phyloP scores from a whole-genome alignment of 441 rosid species.

The Theobroma grandiflorum region DNA sequence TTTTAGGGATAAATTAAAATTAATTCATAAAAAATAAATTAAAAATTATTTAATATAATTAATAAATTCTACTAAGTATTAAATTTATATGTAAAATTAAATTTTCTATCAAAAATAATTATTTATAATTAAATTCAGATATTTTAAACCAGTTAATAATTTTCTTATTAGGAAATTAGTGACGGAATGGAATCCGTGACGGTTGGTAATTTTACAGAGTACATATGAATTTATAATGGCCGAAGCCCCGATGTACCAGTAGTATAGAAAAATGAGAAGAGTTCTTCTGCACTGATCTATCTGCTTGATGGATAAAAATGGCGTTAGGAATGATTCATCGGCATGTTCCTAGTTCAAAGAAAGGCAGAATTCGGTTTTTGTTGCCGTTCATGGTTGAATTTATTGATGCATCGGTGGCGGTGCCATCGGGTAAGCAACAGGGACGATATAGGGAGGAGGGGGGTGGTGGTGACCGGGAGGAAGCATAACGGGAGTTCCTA shows the following conservation, averaged over 20 bases:
- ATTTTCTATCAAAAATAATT: too few relatives aligned
- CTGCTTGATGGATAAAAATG: not conserved
- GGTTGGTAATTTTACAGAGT: too few relatives aligned
- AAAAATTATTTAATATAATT: too few relatives aligned
- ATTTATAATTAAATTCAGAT: too few relatives aligned
- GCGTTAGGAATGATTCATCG: not conserved
- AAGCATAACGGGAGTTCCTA: conserved; percentile 91
- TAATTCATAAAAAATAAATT: too few relatives aligned
- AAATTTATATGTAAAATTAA: too few relatives aligned
- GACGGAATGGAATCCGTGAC: too few relatives aligned
- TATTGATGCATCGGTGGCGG: conserved; percentile 68
- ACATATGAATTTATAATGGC: not conserved
- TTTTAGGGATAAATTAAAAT: too few relatives aligned
- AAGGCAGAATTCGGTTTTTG: not conserved
- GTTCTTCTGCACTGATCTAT: not conserved
- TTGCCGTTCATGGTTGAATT: not conserved
- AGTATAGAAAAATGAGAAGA: not conserved
- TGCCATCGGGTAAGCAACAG: conserved; percentile 75
- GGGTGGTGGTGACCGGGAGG: conserved; percentile 63
- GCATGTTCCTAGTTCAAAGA: not conserved
- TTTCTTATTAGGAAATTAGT: too few relatives aligned
- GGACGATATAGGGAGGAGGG: conserved; percentile 61
- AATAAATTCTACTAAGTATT: too few relatives aligned
- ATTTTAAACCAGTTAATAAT: too few relatives aligned
- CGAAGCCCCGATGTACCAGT: not conserved